Evolutionary conservation across 805 yeast genomes (phyloP).

Genomic region (Hanseniaspora lindneri): DNA sequence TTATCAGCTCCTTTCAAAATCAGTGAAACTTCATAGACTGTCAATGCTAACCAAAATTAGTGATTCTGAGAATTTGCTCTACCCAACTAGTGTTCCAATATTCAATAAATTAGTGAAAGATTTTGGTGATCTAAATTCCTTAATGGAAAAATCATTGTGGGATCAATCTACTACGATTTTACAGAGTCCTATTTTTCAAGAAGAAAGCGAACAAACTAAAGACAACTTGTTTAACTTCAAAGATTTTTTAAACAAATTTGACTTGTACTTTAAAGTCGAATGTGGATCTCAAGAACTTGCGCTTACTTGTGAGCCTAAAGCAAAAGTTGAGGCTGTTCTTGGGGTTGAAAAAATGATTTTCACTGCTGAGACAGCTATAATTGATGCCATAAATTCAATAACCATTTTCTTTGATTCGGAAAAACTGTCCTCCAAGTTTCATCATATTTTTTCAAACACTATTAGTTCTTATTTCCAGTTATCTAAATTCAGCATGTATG

Average conservation of each 20-base stretch:
- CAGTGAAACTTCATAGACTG: constrained; percentile 22
- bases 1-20: constrained; percentile 30
- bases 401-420: constrained; percentile 39
- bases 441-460: constrained; percentile 84
- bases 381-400: constrained; percentile 33
- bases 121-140: neutral
- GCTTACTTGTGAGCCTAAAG: constrained; percentile 85
- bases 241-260: constrained; percentile 41
- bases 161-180: constrained; percentile 40
- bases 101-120: constrained; percentile 24
- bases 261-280: constrained; percentile 48
- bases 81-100: constrained; percentile 70
- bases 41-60: constrained; percentile 24
- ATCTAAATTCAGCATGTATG: constrained; percentile 39
- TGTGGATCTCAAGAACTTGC: constrained; percentile 65
- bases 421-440: constrained; percentile 59
- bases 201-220: constrained; percentile 16
- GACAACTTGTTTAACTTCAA: constrained; percentile 30
- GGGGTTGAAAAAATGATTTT: constrained; percentile 58
- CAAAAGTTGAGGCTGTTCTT: constrained; percentile 78
- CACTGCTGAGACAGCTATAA: constrained; percentile 41
- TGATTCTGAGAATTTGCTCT: constrained; percentile 58
- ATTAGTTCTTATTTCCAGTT: constrained; percentile 63
- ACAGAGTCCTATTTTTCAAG: constrained; percentile 21
- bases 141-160: no score